Evolutionary conservation across 164 flowering plant species (phyloP), one percentile per base, ranked within the genome.

Genomic region (Litsea cubeba): DNA sequence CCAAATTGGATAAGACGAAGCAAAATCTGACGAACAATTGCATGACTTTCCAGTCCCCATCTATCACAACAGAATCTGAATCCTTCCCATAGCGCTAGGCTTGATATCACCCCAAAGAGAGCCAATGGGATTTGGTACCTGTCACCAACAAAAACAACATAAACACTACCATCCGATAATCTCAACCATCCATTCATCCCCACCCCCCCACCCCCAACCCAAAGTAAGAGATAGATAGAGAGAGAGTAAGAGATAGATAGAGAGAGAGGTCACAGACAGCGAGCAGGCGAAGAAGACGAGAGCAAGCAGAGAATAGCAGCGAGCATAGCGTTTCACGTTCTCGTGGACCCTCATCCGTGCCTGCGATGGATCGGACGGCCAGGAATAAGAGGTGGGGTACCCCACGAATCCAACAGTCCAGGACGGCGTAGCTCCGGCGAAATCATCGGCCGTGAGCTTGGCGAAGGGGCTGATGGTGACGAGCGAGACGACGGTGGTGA

Each of bases 41-140:
- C 91, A 51, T 83, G 82, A 15, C 69, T 73, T 32, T 89, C 90
- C 73, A 82, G 75, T 17, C 79, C 81, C 94, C 90, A 91, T 32
- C 70, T 80, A 11, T 82, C 85, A 71, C 83, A 72, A 58, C 80
- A 80, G 73, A 80, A 80, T 72, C 80, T 87, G 75, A 93, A 82
- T 57, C 78, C 35, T 35, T 93, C 98, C 97, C 97, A 90, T 26
- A 90, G 79, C 32, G 84, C 95, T 83, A 93, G 81, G 80, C 91
- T 76, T 10, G 86, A 83, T 73, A 94, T 54, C 82, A 90, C 76
- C 62, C 97, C 98, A 60, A 87, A 68, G 69, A 91, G 87, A 32
- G 98, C 89, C 71, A 90, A 50, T 2, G 98, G 97, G 85, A 90
- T 85, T 72, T 91, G 88, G 74, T 93, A 91, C 85, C 98, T 90